Evolutionary conservation across 2,329 filamentous ascomycete genomes (phyloP).

Genomic region (Aphanocladium album): DNA sequence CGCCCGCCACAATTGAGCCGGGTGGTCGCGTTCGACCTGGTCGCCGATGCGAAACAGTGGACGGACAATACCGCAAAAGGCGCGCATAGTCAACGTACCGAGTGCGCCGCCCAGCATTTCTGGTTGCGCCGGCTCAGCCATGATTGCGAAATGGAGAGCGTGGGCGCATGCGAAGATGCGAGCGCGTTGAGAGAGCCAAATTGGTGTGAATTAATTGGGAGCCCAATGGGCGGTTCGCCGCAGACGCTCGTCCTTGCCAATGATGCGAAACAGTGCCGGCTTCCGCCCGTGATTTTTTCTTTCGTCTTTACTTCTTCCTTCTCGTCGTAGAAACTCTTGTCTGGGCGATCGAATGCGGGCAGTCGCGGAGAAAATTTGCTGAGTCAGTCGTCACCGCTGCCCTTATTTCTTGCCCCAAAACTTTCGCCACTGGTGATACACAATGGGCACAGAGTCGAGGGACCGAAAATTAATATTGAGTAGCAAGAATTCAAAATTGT

Average conservation of each 20-base stretch:
- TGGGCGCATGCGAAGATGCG: slow-evolving; percentile 14
- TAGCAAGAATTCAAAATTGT: slow-evolving; percentile 19
- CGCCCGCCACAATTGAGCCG: background rate
- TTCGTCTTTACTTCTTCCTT: background rate
- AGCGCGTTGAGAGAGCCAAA: slow-evolving; percentile 16
- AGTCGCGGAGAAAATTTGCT: slow-evolving; percentile 38
- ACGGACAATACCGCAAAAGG: background rate
- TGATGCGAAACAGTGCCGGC: background rate
- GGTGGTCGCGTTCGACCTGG: background rate
- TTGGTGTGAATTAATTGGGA: background rate
- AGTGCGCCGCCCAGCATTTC: slow-evolving; percentile 28
- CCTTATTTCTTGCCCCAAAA: slow-evolving; percentile 38
- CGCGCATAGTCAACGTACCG: slow-evolving; percentile 26
- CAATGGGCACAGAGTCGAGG: slow-evolving; percentile 27
- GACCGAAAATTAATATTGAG: slow-evolving; percentile 19
- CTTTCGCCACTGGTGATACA: slow-evolving; percentile 33
- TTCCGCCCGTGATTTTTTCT: background rate
- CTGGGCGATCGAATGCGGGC: slow-evolving; percentile 21
- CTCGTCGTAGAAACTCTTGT: background rate
- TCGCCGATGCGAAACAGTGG: background rate
- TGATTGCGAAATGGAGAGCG: slow-evolving; percentile 26
- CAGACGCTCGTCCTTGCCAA: background rate
- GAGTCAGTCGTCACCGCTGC: slow-evolving; percentile 33
- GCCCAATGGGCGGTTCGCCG: background rate
- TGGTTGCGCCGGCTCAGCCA: slow-evolving; percentile 37